These are phyloP conservation scores for Boletus tomentosulus DNA, from an alignment of 768 basidiomycete genomes.

Conservation along the genomic window DNA sequence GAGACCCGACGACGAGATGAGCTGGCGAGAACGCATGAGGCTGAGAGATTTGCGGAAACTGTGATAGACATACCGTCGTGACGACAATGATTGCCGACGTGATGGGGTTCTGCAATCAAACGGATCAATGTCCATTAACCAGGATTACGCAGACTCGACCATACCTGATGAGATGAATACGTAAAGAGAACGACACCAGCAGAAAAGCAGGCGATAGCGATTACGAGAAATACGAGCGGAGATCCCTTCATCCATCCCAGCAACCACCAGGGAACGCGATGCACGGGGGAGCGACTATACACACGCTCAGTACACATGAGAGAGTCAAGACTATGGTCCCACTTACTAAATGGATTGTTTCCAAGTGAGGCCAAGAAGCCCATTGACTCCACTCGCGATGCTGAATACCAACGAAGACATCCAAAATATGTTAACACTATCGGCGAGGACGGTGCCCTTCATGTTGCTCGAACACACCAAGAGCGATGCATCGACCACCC, in stretches of 20 bases:
- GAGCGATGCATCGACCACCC: conserved; percentile 46
- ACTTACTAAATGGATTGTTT: conserved; percentile 52
- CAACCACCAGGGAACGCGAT: conserved; percentile 54
- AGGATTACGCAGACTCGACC: conserved; percentile 1
- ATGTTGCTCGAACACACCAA: conserved; percentile 39
- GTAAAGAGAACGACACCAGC: conserved; percentile 72
- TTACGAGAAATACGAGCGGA: conserved; percentile 75
- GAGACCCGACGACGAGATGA: conserved; percentile 36
- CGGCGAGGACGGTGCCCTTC: conserved; percentile 30
- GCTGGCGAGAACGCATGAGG: conserved; percentile 6
- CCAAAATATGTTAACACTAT: conserved; percentile 49
- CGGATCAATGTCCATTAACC: neutral
- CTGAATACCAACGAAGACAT: conserved; percentile 51
- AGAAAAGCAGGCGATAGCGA: conserved; percentile 79
- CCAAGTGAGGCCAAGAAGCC: conserved; percentile 49
- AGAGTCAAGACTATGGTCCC: neutral
- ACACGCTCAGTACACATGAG: neutral
- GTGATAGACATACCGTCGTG: conserved; percentile 43
- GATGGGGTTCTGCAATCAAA: conserved; percentile 40
- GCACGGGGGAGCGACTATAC: conserved; percentile 43
- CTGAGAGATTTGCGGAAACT: neutral
- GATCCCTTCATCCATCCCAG: conserved; percentile 80
- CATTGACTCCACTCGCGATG: conserved; percentile 50
- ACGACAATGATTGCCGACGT: conserved; percentile 71
- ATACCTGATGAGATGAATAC: conserved; percentile 66